phyloP scores from a whole-genome alignment of 1,284 basidiomycete genomes.

The Ganoderma meredithae region DNA sequence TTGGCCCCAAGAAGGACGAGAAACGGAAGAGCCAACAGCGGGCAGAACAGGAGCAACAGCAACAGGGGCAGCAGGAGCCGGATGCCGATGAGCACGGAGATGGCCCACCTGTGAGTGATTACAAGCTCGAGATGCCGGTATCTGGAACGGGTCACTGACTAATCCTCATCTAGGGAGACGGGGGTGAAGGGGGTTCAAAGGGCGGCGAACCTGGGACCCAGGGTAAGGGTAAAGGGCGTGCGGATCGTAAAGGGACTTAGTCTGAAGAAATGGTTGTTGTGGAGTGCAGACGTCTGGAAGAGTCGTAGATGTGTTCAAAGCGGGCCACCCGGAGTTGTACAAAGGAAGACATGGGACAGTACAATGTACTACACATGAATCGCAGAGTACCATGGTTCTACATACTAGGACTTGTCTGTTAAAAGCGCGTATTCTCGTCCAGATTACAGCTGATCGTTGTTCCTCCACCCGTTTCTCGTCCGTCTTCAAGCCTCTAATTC shows the following conservation, averaged over 20 bases:
- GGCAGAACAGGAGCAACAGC: no score
- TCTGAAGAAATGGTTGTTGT: not conserved
- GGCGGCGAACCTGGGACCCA: not conserved
- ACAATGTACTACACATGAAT: no score
- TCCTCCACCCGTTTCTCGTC: not conserved
- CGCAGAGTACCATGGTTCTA: not conserved
- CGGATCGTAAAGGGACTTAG: not conserved
- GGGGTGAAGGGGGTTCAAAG: no score
- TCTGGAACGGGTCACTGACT: not conserved
- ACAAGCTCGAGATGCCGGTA: not conserved
- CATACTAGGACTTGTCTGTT: not conserved
- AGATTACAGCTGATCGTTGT: not conserved
- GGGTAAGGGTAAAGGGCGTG: not conserved
- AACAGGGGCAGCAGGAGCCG: not conserved
- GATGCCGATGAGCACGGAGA: no score
- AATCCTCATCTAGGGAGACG: not conserved
- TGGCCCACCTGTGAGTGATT: not conserved
- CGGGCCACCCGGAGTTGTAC: not conserved
- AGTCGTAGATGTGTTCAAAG: not conserved
- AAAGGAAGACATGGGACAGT: not conserved
- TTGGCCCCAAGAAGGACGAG: not conserved
- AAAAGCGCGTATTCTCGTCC: not conserved
- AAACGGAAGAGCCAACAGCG: no score
- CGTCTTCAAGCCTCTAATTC: not conserved
- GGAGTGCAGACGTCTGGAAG: not conserved